A percentile compares a stretch with the other conserved stretches of the same genome.
Evolutionary conservation across 2,329 filamentous ascomycete species (phyloP).

Genomic region (Talaromyces marneffei): DNA sequence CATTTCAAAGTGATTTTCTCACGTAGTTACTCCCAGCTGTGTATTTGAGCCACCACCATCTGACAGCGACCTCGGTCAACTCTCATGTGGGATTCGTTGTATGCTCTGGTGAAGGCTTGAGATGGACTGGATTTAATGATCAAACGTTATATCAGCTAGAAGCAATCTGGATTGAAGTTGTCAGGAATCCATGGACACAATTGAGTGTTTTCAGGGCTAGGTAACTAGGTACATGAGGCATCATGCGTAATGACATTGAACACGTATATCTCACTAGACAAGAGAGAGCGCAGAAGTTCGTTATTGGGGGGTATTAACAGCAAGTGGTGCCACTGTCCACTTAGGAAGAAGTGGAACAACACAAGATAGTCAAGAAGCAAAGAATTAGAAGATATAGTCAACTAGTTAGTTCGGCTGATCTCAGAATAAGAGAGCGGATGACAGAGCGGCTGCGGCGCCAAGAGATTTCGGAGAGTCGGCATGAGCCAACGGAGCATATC

Average conservation of each 20-base stretch:
- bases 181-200: background rate
- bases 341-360: background rate
- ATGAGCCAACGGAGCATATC: background rate
- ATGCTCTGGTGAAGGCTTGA: background rate
- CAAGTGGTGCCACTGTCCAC: background rate
- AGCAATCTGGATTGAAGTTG: background rate
- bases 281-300: too few species aligned
- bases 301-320: background rate
- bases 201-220: background rate
- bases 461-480: constrained; percentile 2
- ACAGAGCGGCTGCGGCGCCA: background rate
- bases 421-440: background rate
- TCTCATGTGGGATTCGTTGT: background rate
- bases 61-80: background rate
- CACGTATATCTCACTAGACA: background rate
- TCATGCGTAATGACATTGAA: background rate
- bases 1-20: background rate
- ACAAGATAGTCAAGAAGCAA: too few species aligned
- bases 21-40: background rate
- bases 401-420: background rate
- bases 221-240: background rate
- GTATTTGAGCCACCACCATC: background rate
- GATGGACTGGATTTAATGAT: background rate
- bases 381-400: too few species aligned
- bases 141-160: background rate